phyloP scores from a whole-genome alignment of 768 basidiomycete genomes.

The Naganishia friedmannii region DNA sequence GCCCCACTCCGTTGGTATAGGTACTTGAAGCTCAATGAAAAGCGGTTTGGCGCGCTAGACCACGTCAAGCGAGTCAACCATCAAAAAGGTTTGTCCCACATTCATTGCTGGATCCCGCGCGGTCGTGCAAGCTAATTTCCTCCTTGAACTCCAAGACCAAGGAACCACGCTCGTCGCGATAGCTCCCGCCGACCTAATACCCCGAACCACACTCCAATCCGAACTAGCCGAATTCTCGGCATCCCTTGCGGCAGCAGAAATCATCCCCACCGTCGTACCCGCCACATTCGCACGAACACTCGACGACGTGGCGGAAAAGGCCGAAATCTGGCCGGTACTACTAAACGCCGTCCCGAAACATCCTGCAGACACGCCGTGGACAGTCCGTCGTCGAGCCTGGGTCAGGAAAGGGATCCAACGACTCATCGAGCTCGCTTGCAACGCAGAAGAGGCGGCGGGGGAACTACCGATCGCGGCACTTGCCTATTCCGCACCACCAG shows the following conservation, averaged over 20 bases:
- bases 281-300: constrained; percentile 65
- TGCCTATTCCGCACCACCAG: constrained; percentile 56
- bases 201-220: constrained; percentile 27
- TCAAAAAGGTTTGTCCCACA: constrained; percentile 23
- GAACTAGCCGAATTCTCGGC: constrained; percentile 32
- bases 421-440: constrained; percentile 58
- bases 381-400: constrained; percentile 67
- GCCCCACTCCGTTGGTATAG: constrained; percentile 27
- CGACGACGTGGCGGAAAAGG: constrained; percentile 65
- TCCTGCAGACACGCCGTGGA: constrained; percentile 66
- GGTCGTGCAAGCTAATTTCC: background rate
- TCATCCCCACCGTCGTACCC: constrained; percentile 58
- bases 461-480: constrained; percentile 79
- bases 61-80: constrained; percentile 45
- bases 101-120: background rate
- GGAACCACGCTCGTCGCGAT: constrained; percentile 40
- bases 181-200: constrained; percentile 27
- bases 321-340: constrained; percentile 70
- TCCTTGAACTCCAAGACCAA: background rate
- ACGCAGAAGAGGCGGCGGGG: constrained; percentile 55
- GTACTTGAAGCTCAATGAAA: constrained; percentile 35
- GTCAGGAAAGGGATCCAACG: constrained; percentile 65
- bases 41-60: constrained; percentile 33
- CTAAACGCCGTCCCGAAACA: constrained; percentile 49
- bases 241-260: constrained; percentile 28